Evolutionary conservation across 352 stramenopile genomes (phyloP).

Genomic region (Pythium scleroteichum): DNA sequence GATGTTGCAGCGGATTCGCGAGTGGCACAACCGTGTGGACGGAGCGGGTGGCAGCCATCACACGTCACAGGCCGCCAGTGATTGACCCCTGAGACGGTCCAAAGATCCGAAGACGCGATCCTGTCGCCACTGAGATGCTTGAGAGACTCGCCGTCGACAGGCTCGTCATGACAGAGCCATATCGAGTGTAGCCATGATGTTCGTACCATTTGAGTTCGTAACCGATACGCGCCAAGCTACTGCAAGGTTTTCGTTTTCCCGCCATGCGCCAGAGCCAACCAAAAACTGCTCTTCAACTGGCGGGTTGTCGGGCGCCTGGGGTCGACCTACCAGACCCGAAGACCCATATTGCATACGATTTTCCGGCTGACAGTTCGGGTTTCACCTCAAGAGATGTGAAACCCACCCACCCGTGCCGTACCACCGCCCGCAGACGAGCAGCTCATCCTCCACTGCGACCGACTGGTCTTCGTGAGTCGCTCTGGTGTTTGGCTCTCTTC

Average conservation of each 20-base stretch:
- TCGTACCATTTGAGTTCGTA: conserved; percentile 22
- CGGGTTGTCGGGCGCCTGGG: conserved; percentile 7
- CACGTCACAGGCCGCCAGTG: background rate
- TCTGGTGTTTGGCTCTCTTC: background rate
- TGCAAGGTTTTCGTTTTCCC: conserved; percentile 16
- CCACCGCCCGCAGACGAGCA: conserved; percentile 20
- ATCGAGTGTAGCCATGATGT: conserved; percentile 33
- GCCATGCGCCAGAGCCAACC: conserved; percentile 25
- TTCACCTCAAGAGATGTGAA: background rate
- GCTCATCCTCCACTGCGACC: conserved; percentile 5
- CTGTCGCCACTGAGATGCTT: background rate
- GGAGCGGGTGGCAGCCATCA: background rate
- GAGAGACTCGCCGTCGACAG: background rate
- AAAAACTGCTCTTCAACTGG: conserved; percentile 2
- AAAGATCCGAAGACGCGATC: background rate
- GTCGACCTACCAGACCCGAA: conserved; percentile 3
- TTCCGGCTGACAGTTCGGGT: no score
- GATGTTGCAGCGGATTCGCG: no score
- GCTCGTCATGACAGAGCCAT: no score
- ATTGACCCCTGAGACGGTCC: background rate
- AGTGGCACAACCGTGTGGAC: no score
- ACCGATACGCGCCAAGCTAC: conserved; percentile 9
- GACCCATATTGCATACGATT: background rate
- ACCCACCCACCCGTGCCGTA: conserved; percentile 18
- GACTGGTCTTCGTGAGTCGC: conserved; percentile 12